A percentile compares a stretch with the other conserved stretches of the same genome.
Evolutionary conservation across 2,329 filamentous ascomycete genomes (phyloP).

Genomic region (Aspergillus ochraceoroseus): DNA sequence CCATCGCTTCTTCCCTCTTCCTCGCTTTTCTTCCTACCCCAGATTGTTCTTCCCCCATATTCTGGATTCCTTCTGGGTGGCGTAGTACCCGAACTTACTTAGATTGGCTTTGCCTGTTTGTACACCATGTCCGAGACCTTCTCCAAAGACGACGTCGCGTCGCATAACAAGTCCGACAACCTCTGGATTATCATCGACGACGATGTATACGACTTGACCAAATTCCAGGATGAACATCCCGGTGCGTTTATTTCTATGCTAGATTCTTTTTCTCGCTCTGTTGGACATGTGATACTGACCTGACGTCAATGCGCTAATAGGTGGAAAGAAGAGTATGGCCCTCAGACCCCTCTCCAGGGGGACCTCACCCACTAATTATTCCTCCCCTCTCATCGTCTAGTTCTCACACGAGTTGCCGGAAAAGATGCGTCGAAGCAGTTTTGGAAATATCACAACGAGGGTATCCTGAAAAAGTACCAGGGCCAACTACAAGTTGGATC

Average conservation of each 20-base stretch:
- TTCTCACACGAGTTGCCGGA: constrained; percentile 60
- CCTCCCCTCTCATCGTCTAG: constrained; percentile 39
- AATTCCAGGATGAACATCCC: constrained; percentile 78
- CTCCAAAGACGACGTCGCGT: constrained; percentile 75
- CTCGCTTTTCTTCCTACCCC: constrained; percentile 12
- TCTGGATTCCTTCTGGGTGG: constrained; percentile 6
- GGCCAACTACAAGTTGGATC: constrained; percentile 61
- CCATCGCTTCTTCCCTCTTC: constrained; percentile 6
- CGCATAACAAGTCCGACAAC: constrained; percentile 81
- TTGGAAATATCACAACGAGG: constrained; percentile 61
- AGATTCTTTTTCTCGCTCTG: background rate
- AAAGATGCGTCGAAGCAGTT: constrained; percentile 66
- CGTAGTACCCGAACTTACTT: background rate
- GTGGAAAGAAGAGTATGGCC: constrained; percentile 69
- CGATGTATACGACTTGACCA: constrained; percentile 92
- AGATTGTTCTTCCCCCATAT: constrained; percentile 4
- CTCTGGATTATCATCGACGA: constrained; percentile 89
- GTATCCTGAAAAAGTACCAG: constrained; percentile 60
- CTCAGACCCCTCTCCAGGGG: no score
- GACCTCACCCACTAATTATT: constrained; percentile 28
- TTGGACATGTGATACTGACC: constrained; percentile 21
- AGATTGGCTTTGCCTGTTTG: background rate
- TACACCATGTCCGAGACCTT: constrained; percentile 80
- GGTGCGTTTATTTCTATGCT: constrained; percentile 26
- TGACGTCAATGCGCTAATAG: constrained; percentile 34